These are phyloP conservation scores for Backusella tuberculispora DNA, from an alignment of 192 early-diverging fungal species.

Conservation along the genomic window DNA sequence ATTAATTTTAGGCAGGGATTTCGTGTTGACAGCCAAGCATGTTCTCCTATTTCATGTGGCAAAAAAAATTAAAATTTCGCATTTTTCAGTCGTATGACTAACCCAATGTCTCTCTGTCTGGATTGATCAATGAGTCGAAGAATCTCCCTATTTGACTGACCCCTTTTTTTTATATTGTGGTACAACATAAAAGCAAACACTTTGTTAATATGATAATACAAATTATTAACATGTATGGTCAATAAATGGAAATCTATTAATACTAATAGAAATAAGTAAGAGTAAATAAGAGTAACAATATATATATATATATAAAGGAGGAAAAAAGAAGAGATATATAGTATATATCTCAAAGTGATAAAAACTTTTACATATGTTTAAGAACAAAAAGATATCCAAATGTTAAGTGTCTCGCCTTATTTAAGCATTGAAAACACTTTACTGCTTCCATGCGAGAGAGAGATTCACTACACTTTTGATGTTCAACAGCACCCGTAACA, in stretches of 20 bases:
- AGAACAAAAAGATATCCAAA: background rate
- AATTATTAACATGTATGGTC: background rate
- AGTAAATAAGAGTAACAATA: too few species aligned
- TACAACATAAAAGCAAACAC: background rate
- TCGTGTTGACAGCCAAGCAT: constrained; percentile 10
- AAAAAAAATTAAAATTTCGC: constrained; percentile 6
- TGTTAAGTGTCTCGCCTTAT: background rate
- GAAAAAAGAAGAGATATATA: background rate
- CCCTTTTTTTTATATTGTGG: background rate
- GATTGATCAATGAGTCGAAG: too few species aligned
- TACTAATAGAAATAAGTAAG: background rate
- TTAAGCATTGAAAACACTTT: constrained; percentile 4
- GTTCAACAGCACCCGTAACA: background rate
- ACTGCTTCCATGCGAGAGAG: constrained; percentile 4
- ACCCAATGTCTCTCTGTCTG: too few species aligned
- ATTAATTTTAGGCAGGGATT: constrained; percentile 11
- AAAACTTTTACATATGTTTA: too few species aligned
- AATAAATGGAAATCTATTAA: background rate
- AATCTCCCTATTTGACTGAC: background rate
- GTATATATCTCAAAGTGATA: too few species aligned
- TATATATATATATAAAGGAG: background rate
- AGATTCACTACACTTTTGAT: background rate
- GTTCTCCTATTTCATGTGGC: constrained; percentile 10
- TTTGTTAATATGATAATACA: background rate
- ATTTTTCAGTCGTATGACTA: background rate